Base-by-base conservation (phyloP, 2,329 filamentous ascomycete genomes). In the Stemphylium beticola region DNA sequence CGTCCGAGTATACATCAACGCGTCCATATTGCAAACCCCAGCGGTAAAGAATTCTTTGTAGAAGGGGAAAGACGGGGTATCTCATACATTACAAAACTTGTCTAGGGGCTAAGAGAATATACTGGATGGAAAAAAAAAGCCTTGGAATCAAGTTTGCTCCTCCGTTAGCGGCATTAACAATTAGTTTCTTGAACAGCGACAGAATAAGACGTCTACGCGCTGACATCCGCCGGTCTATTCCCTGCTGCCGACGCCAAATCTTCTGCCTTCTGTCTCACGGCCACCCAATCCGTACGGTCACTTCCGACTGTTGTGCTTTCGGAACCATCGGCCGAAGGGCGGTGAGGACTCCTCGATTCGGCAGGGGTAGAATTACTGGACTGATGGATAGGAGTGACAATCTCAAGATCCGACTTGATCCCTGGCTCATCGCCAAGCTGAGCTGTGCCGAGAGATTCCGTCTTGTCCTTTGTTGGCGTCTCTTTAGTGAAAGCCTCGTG, bases 281-380 rank as follows among this genome's bases (percentile, higher is more conserved):
- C 43, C 5, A 36, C 43, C 49, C 46, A 56, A 1, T 54, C 55
- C 4, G 29, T 34, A 2, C 29, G 20, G 4, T 61, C 58, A 10
- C 39, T 52, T 4, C 37, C 59, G 0, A 61, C 53, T 15, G 33
- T 60, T 1, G 59, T 61, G 14, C 38, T 45, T 6, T 60, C 60
- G 3, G 60, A 62, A 6, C 44, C 56, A 32, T 58, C 60, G 14
- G 48, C 51, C 2, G 50, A 60, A n/a, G 45, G 44, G n/a, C 42
- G 43, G n/a, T 48, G 31, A 18, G 20, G 24, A 12, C 32, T 17
- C 15, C 15, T 36, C 14, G 18, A 3, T 12, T 31, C 38, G 26
- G 10, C 9, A 18, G 22, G 6, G 12, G n/a, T 31, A 29, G 26
- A 8, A 9, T 26, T 26, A 31, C 44, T 44, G 20, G 48, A 31